Evolutionary conservation across 257 asterid genomes (phyloP).

Genomic region (Nicotiana sylvestris): DNA sequence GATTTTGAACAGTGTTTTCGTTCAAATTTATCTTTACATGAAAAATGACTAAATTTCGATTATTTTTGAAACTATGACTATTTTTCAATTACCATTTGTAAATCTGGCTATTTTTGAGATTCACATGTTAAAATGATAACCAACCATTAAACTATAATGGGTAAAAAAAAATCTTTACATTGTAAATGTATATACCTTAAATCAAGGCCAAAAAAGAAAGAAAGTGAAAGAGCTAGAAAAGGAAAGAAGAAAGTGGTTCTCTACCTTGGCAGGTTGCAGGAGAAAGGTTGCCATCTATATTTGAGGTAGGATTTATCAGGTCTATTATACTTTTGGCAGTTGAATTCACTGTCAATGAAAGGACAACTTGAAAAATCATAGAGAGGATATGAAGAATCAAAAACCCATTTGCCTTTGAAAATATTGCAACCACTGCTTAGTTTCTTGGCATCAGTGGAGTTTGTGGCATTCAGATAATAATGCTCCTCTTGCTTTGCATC

Average conservation of each 20-base stretch:
- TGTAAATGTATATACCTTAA: too few species aligned
- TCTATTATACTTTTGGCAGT: slow-evolving; percentile 65
- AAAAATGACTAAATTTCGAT: too few species aligned
- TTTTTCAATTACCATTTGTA: too few species aligned
- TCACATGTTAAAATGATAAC: too few species aligned
- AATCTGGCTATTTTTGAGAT: too few species aligned
- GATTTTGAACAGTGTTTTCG: too few species aligned
- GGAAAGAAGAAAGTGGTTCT: background rate
- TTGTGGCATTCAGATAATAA: slow-evolving; percentile 18
- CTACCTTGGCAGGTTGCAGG: slow-evolving; percentile 77
- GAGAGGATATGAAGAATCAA: slow-evolving; percentile 76
- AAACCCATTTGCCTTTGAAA: slow-evolving; percentile 76
- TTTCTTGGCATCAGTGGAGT: slow-evolving; percentile 24
- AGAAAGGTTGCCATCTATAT: slow-evolving; percentile 89
- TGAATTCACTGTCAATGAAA: slow-evolving; percentile 74
- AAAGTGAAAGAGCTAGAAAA: too few species aligned
- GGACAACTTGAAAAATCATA: slow-evolving; percentile 75
- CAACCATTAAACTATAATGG: too few species aligned
- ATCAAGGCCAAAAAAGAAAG: too few species aligned
- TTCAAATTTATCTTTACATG: too few species aligned
- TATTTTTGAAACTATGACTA: too few species aligned
- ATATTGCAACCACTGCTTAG: slow-evolving; percentile 50
- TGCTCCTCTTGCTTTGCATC: slow-evolving; percentile 12
- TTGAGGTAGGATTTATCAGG: slow-evolving; percentile 75
- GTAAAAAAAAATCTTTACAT: too few species aligned